A percentile compares a stretch with the other conserved stretches of the same genome.
phyloP scores from a whole-genome alignment of 345 rosid species.

The Bruguiera gymnorhiza region DNA sequence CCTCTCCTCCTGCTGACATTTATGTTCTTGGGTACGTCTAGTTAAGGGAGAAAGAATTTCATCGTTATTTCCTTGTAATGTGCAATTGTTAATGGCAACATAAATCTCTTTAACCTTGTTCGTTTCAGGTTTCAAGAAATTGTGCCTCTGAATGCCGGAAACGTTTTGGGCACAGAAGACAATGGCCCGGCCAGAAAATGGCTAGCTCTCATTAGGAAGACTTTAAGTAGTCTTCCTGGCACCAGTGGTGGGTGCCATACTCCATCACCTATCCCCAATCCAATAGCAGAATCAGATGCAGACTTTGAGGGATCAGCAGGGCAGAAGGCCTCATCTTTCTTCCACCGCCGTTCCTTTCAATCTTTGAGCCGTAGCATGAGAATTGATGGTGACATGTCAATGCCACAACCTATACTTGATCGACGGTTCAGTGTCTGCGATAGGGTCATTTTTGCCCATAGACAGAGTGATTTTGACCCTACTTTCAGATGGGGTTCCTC shows the following conservation, averaged over 20 bases:
- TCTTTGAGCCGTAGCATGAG: constrained; percentile 73
- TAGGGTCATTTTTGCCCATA: constrained; percentile 54
- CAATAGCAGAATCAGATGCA: constrained; percentile 75
- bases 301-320: constrained; percentile 74
- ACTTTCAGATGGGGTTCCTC: constrained; percentile 66
- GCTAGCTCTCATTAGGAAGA: constrained; percentile 79
- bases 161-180: constrained; percentile 91
- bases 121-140: constrained; percentile 87
- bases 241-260: constrained; percentile 52
- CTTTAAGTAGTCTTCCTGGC: constrained; percentile 76
- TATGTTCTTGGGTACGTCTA: constrained; percentile 85
- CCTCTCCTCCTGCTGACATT: constrained; percentile 90
- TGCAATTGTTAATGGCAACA: not conserved
- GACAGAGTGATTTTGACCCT: constrained; percentile 66
- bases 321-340: constrained; percentile 55
- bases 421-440: constrained; percentile 83
- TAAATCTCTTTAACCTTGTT: constrained; percentile 14
- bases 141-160: constrained; percentile 97
- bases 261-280: constrained; percentile 82
- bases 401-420: constrained; percentile 52
- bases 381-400: constrained; percentile 42
- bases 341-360: constrained; percentile 73
- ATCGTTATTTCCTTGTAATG: not conserved
- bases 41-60: not conserved
- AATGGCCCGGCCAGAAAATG: constrained; percentile 92